Base-by-base conservation (phyloP, 2,329 filamentous ascomycete species). In the Diplodia scrobiculata region DNA sequence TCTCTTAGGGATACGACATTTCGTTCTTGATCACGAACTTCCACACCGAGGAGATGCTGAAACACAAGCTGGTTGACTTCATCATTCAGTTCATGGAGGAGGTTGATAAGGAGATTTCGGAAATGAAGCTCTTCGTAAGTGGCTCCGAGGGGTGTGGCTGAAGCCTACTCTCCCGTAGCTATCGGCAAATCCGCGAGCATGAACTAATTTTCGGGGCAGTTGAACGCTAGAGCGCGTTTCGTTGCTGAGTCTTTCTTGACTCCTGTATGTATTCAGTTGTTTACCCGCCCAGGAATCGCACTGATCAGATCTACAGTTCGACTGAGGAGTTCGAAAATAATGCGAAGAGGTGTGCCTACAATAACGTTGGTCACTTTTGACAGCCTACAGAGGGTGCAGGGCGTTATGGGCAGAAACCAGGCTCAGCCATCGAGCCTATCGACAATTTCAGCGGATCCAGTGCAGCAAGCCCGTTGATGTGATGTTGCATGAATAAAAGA, bases 81-180 rank as follows among this genome's bases (percentile, higher is more conserved):
- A 96, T 99, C 72, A 97, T 99, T 71, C 89, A 98, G 75, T 99
- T 99, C 75, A 98, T 99, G 94, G 94, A 99, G 79, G 95, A 99
- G 78, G 96, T 99, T 4, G 96, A 99, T 79, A 99, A 99, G 84
- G 95, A 99, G 80, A 99, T 99, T 68, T 98, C 95, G 2, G 96
- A 99, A 82, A 98, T 99, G 95, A 99, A 99, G 86, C 89, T 99
- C 74, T 99, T 99, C 80, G 94, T 97, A 86, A 72, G 91, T 83
- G 21, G 29, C 45, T n/a, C 45, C 45, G 58, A 21, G 36, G 41
- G 19, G 34, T 7, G 45, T 45, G 29, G 9, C 19, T 34, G 34
- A 34, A 5, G 11, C 29, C 29, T 19, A 32, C 36, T 41, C 50
- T 3, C 11, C 6, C 14, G 14, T 47, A 45, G 21, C 38, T 13